These are phyloP conservation scores for Carex cristatella DNA, from an alignment of 176 grass and related monocot species.

Conservation along the genomic window DNA sequence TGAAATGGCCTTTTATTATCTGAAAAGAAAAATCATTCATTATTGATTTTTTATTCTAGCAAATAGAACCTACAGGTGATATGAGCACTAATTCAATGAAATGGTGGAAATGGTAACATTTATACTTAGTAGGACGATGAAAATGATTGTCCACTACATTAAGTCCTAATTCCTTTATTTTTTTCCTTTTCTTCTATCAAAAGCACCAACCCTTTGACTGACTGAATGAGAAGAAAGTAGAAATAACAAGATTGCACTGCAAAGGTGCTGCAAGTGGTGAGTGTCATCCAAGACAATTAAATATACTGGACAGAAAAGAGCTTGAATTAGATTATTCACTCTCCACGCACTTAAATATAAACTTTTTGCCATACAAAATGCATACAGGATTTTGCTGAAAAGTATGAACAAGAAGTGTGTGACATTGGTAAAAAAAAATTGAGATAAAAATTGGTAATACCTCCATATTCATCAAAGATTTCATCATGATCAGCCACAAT, in stretches of 20 bases:
- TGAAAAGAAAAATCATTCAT: no score
- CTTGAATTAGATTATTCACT: not conserved
- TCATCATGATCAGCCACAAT: constrained; percentile 77
- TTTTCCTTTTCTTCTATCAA: no score
- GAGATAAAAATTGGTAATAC: constrained; percentile 23
- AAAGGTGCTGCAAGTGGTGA: not conserved
- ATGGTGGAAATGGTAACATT: not conserved
- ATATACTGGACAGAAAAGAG: not conserved
- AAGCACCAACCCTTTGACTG: not conserved
- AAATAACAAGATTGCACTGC: not conserved
- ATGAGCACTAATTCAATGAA: not conserved
- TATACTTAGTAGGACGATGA: not conserved
- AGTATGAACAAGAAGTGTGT: not conserved
- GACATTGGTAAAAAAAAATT: no score
- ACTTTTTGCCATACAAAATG: not conserved
- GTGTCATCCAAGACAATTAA: not conserved
- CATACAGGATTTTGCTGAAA: not conserved
- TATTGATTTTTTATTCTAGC: not conserved
- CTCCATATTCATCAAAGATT: constrained; percentile 99
- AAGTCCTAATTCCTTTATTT: not conserved
- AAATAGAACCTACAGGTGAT: not conserved
- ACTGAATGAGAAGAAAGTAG: not conserved
- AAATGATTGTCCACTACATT: not conserved
- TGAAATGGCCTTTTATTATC: not conserved
- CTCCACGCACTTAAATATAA: not conserved